Evolutionary conservation across 139 green algal species (phyloP).

Genomic region (Micractinium conductrix): DNA sequence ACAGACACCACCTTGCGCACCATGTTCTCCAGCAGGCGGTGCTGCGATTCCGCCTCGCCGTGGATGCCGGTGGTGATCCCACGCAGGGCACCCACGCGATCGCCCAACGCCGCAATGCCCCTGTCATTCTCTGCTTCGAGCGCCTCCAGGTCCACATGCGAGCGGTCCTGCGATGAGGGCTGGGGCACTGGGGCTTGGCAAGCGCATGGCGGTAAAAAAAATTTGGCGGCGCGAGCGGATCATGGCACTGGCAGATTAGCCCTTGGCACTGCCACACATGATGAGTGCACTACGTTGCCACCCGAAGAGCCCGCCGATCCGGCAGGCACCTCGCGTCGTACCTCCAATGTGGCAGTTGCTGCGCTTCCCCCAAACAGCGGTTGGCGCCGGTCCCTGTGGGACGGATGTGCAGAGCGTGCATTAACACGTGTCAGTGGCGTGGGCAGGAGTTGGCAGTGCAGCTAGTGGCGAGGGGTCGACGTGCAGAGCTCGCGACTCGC

Average conservation of each 20-base stretch:
- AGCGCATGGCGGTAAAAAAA: too few relatives aligned
- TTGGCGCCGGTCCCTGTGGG: not conserved
- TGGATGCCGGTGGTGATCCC: constrained; percentile 73
- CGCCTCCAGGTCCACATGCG: constrained; percentile 68
- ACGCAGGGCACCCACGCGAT: constrained; percentile 67
- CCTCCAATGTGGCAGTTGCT: too few relatives aligned
- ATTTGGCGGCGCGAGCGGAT: too few relatives aligned
- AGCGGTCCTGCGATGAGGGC: constrained; percentile 15
- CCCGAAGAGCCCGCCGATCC: too few relatives aligned
- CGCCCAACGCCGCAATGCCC: constrained; percentile 66
- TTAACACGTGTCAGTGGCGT: not conserved
- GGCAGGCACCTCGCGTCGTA: too few relatives aligned
- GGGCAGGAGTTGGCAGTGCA: not conserved
- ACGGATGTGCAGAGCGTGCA: not conserved
- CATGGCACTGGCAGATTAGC: too few relatives aligned
- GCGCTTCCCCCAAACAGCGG: constrained; percentile 24
- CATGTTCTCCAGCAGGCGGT: constrained; percentile 73
- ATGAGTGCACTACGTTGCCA: too few relatives aligned
- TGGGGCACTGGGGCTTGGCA: too few relatives aligned
- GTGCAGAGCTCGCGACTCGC: too few relatives aligned
- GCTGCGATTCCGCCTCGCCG: constrained; percentile 66
- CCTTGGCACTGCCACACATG: too few relatives aligned
- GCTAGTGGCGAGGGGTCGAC: not conserved
- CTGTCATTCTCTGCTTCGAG: constrained; percentile 78
- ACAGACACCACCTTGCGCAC: too few relatives aligned